These are phyloP conservation scores for Aspergillus candidus DNA, from an alignment of 2,329 filamentous ascomycete genomes.

Conservation along the genomic window DNA sequence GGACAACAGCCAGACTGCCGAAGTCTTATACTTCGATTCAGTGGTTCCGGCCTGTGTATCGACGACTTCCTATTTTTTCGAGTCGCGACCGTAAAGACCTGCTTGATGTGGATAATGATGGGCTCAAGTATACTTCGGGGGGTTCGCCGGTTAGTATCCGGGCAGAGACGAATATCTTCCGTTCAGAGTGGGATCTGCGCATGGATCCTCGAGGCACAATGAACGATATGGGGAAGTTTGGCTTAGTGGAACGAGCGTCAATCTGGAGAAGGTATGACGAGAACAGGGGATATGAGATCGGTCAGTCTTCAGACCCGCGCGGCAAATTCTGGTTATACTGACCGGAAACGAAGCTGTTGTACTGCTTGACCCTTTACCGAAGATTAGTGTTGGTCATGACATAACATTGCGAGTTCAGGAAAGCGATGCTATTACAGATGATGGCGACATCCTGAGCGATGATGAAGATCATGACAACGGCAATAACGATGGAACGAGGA, in stretches of 20 bases:
- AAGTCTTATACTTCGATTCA: conserved; percentile 12
- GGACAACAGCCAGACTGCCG: conserved; percentile 7
- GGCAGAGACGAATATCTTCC: conserved; percentile 13
- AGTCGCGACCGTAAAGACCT: conserved; percentile 3
- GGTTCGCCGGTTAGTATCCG: conserved; percentile 1
- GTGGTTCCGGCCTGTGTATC: conserved; percentile 15
- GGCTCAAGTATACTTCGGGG: conserved; percentile 3
- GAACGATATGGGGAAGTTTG: conserved; percentile 10
- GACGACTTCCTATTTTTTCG: conserved; percentile 7
- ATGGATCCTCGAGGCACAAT: conserved; percentile 13
- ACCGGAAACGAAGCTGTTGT: conserved; percentile 5
- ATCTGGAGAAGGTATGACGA: conserved; percentile 11
- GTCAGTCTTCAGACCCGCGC: conserved; percentile 1
- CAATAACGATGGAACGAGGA: neutral
- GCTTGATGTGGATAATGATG: neutral
- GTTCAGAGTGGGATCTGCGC: conserved; percentile 14
- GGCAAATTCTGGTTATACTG: neutral
- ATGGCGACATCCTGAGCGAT: neutral
- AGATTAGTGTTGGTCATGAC: conserved; percentile 1
- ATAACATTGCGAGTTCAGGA: neutral
- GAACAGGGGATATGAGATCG: conserved; percentile 5
- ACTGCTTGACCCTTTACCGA: conserved; percentile 10
- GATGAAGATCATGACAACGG: neutral
- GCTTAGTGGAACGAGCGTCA: conserved; percentile 15
- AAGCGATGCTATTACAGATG: too few species aligned